Percentiles rank a stretch among this genome's conserved stretches.
Evolutionary conservation across 202 grass and related monocot species (phyloP).

Genomic region (Hordeum pubiflorum): DNA sequence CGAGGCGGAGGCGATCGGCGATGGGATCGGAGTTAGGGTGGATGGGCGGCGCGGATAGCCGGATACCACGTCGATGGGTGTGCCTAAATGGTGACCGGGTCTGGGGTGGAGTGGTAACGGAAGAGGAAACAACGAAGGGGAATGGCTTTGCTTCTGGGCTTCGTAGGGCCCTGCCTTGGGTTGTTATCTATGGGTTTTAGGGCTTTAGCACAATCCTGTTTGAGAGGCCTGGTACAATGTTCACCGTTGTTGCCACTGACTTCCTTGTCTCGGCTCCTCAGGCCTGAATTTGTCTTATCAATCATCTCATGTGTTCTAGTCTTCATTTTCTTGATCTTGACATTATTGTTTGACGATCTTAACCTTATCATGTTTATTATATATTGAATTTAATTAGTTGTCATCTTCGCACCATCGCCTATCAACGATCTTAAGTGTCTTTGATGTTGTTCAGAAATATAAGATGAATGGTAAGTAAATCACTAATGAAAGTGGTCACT

Average conservation of each 20-base stretch:
- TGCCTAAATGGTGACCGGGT: slow-evolving; percentile 19
- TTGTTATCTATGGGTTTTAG: not conserved
- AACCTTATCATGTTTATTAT: not conserved
- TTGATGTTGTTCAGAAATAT: not conserved
- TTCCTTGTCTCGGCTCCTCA: not conserved
- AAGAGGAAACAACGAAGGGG: not conserved
- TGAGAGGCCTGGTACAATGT: not conserved
- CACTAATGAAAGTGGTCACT: not conserved
- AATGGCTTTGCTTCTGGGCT: slow-evolving; percentile 2
- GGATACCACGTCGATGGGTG: slow-evolving; percentile 29
- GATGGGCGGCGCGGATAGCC: slow-evolving; percentile 18
- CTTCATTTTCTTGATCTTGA: not conserved
- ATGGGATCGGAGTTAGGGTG: slow-evolving; percentile 25
- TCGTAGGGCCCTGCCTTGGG: not conserved
- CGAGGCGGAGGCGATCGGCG: slow-evolving; percentile 1
- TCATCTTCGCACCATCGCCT: no score
- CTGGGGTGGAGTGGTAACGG: slow-evolving; percentile 13
- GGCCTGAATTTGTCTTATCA: not conserved
- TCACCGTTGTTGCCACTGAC: not conserved
- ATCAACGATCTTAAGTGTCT: not conserved
- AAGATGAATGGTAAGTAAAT: not conserved
- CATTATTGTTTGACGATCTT: not conserved
- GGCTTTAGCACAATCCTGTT: not conserved
- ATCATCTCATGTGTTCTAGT: not conserved
- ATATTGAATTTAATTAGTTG: not conserved